Conservation (phyloP, 441 rosid species). For the Euphorbia celastroides region DNA sequence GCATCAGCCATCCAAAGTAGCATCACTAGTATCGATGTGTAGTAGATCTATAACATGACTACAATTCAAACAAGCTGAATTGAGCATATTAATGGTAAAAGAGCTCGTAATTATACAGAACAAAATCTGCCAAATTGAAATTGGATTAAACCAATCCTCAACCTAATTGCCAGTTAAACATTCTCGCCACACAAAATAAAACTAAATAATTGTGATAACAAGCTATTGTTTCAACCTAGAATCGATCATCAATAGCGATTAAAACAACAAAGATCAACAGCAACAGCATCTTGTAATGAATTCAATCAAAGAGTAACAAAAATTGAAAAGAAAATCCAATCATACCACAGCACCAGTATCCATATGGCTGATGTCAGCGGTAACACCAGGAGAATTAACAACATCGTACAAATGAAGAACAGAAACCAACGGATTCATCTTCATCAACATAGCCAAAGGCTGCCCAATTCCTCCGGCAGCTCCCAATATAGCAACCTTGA, state of each 20-base stretch:
- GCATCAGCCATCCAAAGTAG: neutral
- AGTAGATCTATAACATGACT: neutral
- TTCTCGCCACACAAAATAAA: too few relatives aligned
- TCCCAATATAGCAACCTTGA: slow-evolving; percentile 81
- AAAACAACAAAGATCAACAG: neutral
- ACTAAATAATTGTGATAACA: too few relatives aligned
- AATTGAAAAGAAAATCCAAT: neutral
- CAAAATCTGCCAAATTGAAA: neutral
- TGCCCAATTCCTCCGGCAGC: slow-evolving; percentile 97
- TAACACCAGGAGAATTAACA: slow-evolving; percentile 79
- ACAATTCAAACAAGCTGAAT: neutral
- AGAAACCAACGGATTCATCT: slow-evolving; percentile 84
- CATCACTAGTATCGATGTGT: too few relatives aligned
- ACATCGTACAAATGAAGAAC: slow-evolving; percentile 86
- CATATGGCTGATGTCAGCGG: slow-evolving; percentile 89
- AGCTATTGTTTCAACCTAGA: neutral
- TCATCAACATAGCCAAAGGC: slow-evolving; percentile 80
- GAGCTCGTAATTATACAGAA: neutral
- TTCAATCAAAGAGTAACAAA: neutral
- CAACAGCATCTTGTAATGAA: neutral
- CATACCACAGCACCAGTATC: slow-evolving; percentile 69
- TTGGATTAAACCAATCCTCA: neutral
- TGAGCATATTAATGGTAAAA: neutral
- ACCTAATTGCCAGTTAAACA: too few relatives aligned
- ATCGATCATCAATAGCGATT: neutral